A percentile compares a stretch with the other conserved stretches of the same genome.
These are phyloP conservation scores for Arthroderma uncinatum DNA, from an alignment of 2,329 filamentous ascomycete genomes.

Conservation along the genomic window DNA sequence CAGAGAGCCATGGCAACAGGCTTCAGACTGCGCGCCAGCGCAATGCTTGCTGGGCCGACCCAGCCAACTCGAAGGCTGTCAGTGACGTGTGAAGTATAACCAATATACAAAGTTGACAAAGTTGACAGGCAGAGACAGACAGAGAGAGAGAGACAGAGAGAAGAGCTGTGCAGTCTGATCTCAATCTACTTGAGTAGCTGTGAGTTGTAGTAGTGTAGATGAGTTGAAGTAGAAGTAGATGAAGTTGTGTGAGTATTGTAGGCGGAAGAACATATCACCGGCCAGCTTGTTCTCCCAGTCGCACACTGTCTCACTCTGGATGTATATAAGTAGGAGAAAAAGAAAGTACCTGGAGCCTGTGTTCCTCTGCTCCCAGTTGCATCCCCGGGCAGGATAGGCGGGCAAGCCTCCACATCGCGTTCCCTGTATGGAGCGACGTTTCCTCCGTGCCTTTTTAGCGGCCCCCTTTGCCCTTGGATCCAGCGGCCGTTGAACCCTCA, in stretches of 20 bases:
- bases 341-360: too few relatives aligned
- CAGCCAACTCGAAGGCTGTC: slow-evolving; percentile 7
- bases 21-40: slow-evolving; percentile 18
- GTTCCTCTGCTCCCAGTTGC: too few relatives aligned
- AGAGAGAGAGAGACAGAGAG: background rate
- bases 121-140: background rate
- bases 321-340: background rate
- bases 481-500: too few relatives aligned
- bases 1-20: slow-evolving; percentile 58
- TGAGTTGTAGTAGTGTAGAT: background rate
- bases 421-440: too few relatives aligned
- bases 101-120: background rate
- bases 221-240: background rate
- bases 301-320: too few relatives aligned
- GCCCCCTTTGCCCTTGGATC: too few relatives aligned
- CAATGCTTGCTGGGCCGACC: slow-evolving; percentile 21
- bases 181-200: background rate
- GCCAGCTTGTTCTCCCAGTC: too few relatives aligned
- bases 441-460: too few relatives aligned
- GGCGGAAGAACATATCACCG: background rate
- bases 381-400: too few relatives aligned
- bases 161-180: background rate
- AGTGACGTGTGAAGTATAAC: background rate
- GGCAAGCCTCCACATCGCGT: too few relatives aligned
- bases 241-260: background rate